A percentile compares a stretch with the other conserved stretches of the same genome.
phyloP scores from a whole-genome alignment of 306 rosid genomes.

The Fragaria nilgerrensis region DNA sequence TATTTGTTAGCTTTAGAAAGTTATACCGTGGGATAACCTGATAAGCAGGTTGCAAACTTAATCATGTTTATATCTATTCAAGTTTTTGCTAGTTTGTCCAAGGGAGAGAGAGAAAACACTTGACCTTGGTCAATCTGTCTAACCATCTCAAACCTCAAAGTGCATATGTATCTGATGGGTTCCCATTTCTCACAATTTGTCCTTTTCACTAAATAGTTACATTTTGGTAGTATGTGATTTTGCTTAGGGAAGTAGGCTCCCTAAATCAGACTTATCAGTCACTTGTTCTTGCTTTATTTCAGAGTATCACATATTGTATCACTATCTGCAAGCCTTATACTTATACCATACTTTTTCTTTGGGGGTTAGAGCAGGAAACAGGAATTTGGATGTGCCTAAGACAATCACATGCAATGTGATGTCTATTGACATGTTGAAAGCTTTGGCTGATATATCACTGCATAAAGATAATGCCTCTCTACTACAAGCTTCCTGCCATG shows the following conservation, averaged over 20 bases:
- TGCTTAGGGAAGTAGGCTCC: neutral
- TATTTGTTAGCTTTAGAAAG: neutral
- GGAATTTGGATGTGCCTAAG: slow-evolving; percentile 62
- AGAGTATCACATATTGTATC: neutral
- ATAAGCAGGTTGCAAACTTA: neutral
- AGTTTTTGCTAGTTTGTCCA: neutral
- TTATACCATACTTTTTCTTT: slow-evolving; percentile 8
- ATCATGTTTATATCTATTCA: neutral
- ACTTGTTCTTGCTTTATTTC: neutral
- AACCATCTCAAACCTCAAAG: neutral
- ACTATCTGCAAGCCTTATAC: neutral
- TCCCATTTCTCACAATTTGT: slow-evolving; percentile 6
- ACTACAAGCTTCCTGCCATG: slow-evolving; percentile 25
- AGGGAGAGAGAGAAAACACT: neutral
- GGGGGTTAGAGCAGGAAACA: slow-evolving; percentile 58
- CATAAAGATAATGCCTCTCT: slow-evolving; percentile 29
- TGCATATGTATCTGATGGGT: neutral
- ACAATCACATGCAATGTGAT: slow-evolving; percentile 70
- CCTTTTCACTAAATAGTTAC: neutral
- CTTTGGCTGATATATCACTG: slow-evolving; percentile 49
- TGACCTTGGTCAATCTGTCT: neutral
- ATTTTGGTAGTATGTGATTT: neutral
- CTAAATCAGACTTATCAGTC: neutral
- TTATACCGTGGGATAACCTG: neutral
- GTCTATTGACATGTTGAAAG: slow-evolving; percentile 67